Conservation (phyloP, 208 protist species). For the Trypanosomatidae sp. region DNA sequence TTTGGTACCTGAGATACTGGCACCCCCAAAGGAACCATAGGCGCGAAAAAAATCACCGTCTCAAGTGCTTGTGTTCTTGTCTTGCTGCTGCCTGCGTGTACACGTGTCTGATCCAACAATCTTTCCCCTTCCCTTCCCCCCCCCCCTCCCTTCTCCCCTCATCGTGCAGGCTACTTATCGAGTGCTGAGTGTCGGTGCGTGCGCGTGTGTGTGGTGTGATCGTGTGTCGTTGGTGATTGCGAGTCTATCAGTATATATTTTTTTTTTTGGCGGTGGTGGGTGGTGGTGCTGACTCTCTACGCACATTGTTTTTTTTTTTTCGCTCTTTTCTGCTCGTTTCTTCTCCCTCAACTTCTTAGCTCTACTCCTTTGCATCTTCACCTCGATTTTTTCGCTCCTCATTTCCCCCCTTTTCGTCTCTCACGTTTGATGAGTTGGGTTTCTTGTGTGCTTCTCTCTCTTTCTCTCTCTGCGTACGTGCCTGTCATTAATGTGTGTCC, state of each 20-base stretch:
- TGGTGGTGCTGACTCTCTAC: not conserved
- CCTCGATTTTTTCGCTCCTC: not conserved
- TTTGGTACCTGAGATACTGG: not conserved
- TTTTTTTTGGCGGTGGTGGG: not conserved
- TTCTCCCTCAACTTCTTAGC: not conserved
- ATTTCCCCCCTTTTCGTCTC: not conserved
- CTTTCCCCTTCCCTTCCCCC: not conserved
- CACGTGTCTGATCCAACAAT: not conserved
- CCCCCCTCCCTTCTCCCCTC: not conserved
- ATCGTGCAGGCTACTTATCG: not conserved
- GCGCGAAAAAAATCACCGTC: not conserved
- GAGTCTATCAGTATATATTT: not conserved
- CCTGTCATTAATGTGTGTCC: not conserved
- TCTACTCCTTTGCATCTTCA: not conserved
- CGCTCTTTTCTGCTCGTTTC: conserved; percentile 4
- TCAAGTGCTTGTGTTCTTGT: not conserved
- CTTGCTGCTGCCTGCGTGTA: not conserved
- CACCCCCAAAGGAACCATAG: not conserved
- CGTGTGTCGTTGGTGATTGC: not conserved
- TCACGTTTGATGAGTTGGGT: not conserved
- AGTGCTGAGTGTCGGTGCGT: not conserved
- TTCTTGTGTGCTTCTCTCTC: not conserved
- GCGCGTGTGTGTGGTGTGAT: not conserved
- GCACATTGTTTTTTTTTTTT: conserved; percentile 1
- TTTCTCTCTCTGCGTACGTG: not conserved